Evolutionary conservation across 2,329 filamentous ascomycete genomes (phyloP).

Genomic region (Hypomyces perniciosus): DNA sequence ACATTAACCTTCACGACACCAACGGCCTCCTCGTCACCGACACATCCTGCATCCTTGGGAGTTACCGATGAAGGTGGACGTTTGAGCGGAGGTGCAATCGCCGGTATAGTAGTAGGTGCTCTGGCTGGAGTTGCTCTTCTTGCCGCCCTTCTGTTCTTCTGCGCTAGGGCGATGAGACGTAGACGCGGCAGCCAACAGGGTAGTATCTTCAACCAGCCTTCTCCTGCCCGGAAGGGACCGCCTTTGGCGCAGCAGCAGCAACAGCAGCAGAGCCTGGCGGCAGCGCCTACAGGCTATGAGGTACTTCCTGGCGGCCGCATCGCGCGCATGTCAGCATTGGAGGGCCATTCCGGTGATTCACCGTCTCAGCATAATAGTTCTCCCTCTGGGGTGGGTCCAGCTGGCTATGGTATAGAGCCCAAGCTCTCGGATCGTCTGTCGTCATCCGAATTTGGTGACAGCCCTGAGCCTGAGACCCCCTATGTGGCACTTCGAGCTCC

Average conservation of each 20-base stretch:
- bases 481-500: constrained; percentile 52
- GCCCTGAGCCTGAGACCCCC: constrained; percentile 61
- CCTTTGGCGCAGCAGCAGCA: constrained; percentile 30
- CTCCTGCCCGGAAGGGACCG: constrained; percentile 55
- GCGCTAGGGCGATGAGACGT: constrained; percentile 46
- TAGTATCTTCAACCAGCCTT: constrained; percentile 85
- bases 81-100: constrained; percentile 81
- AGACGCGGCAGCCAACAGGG: constrained; percentile 56
- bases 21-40: constrained; percentile 33
- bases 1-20: constrained; percentile 55
- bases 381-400: constrained; percentile 29
- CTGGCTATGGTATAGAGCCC: constrained; percentile 40
- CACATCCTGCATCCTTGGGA: constrained; percentile 2
- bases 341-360: constrained; percentile 62
- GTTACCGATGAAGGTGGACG: constrained; percentile 26
- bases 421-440: constrained; percentile 51
- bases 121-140: constrained; percentile 65
- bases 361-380: constrained; percentile 46
- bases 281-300: constrained; percentile 54
- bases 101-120: constrained; percentile 81
- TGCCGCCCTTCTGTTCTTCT: constrained; percentile 63
- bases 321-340: constrained; percentile 90
- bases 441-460: constrained; percentile 66
- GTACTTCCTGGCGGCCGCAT: constrained; percentile 83
- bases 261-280: constrained; percentile 19